Evolutionary conservation across 495 filamentous ascomycete genomes (phyloP), one percentile per base, ranked within the genome.

Genomic region (Penicillium maclennaniae): DNA sequence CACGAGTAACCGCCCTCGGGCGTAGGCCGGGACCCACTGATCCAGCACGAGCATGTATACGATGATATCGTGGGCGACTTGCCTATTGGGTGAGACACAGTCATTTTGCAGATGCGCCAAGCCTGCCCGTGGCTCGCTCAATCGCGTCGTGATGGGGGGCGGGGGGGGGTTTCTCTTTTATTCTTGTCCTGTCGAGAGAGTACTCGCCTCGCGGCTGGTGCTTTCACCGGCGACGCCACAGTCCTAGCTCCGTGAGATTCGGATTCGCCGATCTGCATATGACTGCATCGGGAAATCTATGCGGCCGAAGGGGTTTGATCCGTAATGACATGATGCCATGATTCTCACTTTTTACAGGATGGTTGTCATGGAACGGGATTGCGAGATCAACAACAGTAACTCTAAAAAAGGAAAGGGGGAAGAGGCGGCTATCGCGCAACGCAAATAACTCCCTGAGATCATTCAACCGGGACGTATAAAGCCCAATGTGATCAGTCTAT

Each of bases 51-150:
- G 55, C 34, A 44, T 49, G 51, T 43, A 47, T 38, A 60, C 39
- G 40, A 31, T 36, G 53, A 56, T 51, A 59, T 61, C 49, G 55
- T 42, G 47, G 55, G 53, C 20, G 49, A 15, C 27, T 21, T 36
- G 47, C 42, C 59, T 19, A 65, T 62, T 65, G 62, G 61, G 28
- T 43, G 40, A 47, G 28, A 55, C 55, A 38, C 45, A 47, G 54
- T 62, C 59, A 60, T 65, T 65, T 65, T 51, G 51, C 49, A 51
- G 49, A 34, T 19, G 51, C 43, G 59, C 59, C 53, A 62, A 65
- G 59, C 16, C 55, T 7, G 12, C 16, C 39, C 19, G 51, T 65
- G 59, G 56, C 59, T 57, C 58, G 42, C 59, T 65, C 56, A 59
- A 42, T 25, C 23, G 56, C 15, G 25, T 28, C 26, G 41, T 50